phyloP scores from a whole-genome alignment of 352 stramenopile species.

The Globisporangium acanthophoron region DNA sequence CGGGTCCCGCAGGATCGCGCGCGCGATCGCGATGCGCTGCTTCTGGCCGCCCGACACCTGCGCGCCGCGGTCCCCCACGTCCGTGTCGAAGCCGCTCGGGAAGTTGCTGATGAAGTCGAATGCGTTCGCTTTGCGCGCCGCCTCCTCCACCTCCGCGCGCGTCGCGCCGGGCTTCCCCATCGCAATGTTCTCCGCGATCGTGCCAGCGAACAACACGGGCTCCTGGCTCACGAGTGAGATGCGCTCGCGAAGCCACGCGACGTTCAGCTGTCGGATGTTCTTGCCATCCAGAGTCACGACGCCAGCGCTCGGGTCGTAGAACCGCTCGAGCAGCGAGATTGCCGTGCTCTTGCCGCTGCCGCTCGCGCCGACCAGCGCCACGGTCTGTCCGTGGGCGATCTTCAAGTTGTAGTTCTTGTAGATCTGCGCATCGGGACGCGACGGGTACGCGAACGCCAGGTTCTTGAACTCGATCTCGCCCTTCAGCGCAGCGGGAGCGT shows the following conservation, averaged over 20 bases:
- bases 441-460: constrained; percentile 22
- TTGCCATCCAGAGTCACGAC: constrained; percentile 18
- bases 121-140: constrained; percentile 81
- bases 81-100: constrained; percentile 79
- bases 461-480: constrained; percentile 18
- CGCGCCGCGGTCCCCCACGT: constrained; percentile 62
- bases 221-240: constrained; percentile 5
- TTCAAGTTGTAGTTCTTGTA: constrained; percentile 15
- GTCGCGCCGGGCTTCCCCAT: constrained; percentile 26
- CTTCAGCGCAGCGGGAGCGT: background rate
- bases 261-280: constrained; percentile 17
- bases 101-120: constrained; percentile 85
- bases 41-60: background rate
- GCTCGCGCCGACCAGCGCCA: constrained; percentile 21
- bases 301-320: constrained; percentile 21
- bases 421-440: constrained; percentile 16
- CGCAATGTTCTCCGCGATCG: constrained; percentile 38
- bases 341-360: constrained; percentile 27
- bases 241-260: constrained; percentile 21
- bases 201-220: constrained; percentile 44
- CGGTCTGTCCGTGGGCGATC: constrained; percentile 19
- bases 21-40: constrained; percentile 19
- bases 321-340: constrained; percentile 25
- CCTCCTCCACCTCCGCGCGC: constrained; percentile 51
- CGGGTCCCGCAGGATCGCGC: constrained; percentile 80